These are phyloP conservation scores for Ceratobasidium sp. DNA, from an alignment of 1,284 basidiomycete genomes.

Conservation along the genomic window DNA sequence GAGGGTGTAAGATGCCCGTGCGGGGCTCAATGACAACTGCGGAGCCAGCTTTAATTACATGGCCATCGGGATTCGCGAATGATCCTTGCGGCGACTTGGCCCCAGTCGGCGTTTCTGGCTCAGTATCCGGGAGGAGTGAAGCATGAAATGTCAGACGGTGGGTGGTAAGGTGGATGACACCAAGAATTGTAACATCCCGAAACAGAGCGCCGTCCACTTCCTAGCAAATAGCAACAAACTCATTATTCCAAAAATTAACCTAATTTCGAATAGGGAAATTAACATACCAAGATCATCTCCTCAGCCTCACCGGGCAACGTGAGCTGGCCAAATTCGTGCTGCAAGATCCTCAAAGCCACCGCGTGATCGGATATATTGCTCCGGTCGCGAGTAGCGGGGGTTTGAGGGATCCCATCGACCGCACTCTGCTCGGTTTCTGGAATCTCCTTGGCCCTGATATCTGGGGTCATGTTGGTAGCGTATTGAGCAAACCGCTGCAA, in stretches of 20 bases:
- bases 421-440: neutral
- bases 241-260: neutral
- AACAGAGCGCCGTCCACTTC: constrained; percentile 19
- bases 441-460: neutral
- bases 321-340: constrained; percentile 24
- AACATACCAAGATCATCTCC: constrained; percentile 18
- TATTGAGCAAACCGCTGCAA: constrained; percentile 21
- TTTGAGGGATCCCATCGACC: neutral
- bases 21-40: constrained; percentile 54
- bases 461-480: constrained; percentile 10
- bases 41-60: constrained; percentile 58
- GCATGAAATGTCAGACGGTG: constrained; percentile 72
- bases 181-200: constrained; percentile 48
- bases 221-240: neutral
- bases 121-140: constrained; percentile 53
- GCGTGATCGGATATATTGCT: constrained; percentile 15
- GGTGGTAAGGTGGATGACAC: constrained; percentile 69
- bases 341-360: constrained; percentile 12
- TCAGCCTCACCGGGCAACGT: constrained; percentile 25
- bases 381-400: neutral
- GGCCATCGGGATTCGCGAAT: constrained; percentile 45
- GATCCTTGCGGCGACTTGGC: neutral
- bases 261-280: neutral
- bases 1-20: constrained; percentile 9
- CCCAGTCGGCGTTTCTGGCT: neutral